Base-by-base conservation (phyloP, 495 filamentous ascomycete genomes). In the Daldinia concentrica region DNA sequence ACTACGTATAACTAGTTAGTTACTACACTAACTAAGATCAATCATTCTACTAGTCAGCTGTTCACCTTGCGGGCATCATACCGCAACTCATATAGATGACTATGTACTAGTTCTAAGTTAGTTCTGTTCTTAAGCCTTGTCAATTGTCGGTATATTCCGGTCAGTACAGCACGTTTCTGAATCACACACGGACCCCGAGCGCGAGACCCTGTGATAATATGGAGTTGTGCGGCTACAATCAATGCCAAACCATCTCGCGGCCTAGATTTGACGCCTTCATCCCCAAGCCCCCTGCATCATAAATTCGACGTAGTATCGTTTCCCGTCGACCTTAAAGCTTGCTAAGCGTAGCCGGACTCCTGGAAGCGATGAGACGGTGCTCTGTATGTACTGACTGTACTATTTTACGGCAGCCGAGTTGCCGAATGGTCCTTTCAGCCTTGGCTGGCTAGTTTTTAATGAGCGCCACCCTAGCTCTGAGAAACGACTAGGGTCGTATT, bases 151-250 rank as follows among this genome's bases (percentile, higher is more conserved):
- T 37, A 58, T 58, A 9, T 54, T 34, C 30, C 48, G 50, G 50
- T 22, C 50, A 54, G 4, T 36, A 54, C 50, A 17, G 41, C 57
- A 51, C 26, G 26, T 62, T 51, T 56, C 34, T 45, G 27, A 64
- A 59, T 69, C 61, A 56, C 54, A 45, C 62, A 66, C 58, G 36
- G 62, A 39, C 69, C 58, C 69, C 63, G 54, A 67, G 58, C 69
- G 45, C 58, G 55, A 58, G 50, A 61, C 63, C 68, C 62, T 71
- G 62, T 58, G 56, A 50, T 30, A 52, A 56, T 58, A 58, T 61
- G 22, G 39, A 62, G 24, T 52, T 26, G 22, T 27, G 50, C 36
- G 24, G 19, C 50, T 26, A 26, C 39, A 58, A 30, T 39, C 29
- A 43, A 9, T 64, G 43, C 17, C 19, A 45, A 36, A 32, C 26